Evolutionary conservation across 768 basidiomycete species (phyloP).

Genomic region (Suillus alpinus): DNA sequence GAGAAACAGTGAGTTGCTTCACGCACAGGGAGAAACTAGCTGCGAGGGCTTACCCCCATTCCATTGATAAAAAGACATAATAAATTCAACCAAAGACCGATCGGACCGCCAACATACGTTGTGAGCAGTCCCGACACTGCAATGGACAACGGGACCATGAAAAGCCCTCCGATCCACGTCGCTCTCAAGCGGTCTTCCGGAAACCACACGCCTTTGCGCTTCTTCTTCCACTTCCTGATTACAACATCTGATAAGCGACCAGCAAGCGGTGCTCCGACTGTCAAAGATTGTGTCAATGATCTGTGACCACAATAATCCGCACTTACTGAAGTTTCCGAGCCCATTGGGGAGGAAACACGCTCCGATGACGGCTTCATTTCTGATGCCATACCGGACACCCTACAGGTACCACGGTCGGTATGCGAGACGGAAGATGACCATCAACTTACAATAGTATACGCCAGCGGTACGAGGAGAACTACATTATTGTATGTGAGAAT

Average conservation of each 20-base stretch:
- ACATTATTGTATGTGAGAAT: neutral
- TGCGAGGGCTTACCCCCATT: slow-evolving; percentile 43
- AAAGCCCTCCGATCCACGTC: slow-evolving; percentile 37
- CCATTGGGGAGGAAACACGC: slow-evolving; percentile 35
- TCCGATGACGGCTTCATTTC: slow-evolving; percentile 34
- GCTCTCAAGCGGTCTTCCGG: slow-evolving; percentile 62
- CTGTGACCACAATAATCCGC: neutral
- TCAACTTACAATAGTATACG: slow-evolving; percentile 35
- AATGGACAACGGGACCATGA: slow-evolving; percentile 50
- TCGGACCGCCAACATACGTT: slow-evolving; percentile 40
- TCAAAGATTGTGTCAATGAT: neutral
- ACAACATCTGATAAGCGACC: slow-evolving; percentile 54
- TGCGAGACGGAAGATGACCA: neutral
- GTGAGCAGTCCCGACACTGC: slow-evolving; percentile 45
- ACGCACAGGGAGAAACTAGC: neutral
- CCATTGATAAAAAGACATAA: slow-evolving; percentile 57
- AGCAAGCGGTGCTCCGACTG: slow-evolving; percentile 57
- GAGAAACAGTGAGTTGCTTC: neutral
- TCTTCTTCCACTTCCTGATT: slow-evolving; percentile 42
- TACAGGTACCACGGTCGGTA: slow-evolving; percentile 7
- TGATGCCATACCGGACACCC: slow-evolving; percentile 35
- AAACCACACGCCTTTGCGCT: slow-evolving; percentile 51
- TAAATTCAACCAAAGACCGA: slow-evolving; percentile 47
- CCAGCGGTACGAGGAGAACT: slow-evolving; percentile 33
- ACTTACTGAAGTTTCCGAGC: slow-evolving; percentile 34